Conservation (phyloP, 2,329 filamentous ascomycete genomes). For the Thelonectria rubi region DNA sequence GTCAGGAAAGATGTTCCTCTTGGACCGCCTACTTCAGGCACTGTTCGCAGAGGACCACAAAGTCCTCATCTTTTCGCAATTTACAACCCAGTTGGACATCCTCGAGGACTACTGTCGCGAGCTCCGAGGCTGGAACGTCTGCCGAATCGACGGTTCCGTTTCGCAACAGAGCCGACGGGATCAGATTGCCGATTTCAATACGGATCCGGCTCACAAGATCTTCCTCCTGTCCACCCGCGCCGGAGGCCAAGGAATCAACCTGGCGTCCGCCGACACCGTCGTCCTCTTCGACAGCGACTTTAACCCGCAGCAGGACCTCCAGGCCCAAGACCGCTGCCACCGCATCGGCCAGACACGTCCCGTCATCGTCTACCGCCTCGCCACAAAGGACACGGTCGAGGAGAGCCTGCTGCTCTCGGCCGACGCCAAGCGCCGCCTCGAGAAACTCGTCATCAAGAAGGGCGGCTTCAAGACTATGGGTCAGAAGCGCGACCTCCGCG, state of each 20-base stretch:
- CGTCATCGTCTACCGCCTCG: slow-evolving; percentile 92
- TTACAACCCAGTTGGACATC: slow-evolving; percentile 92
- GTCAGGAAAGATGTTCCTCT: slow-evolving; percentile 94
- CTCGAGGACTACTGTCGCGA: slow-evolving; percentile 82
- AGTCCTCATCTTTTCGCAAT: slow-evolving; percentile 95
- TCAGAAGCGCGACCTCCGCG: slow-evolving; percentile 65
- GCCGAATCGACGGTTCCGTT: slow-evolving; percentile 91
- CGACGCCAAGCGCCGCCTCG: slow-evolving; percentile 88
- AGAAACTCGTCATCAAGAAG: slow-evolving; percentile 96
- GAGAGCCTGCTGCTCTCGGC: slow-evolving; percentile 86
- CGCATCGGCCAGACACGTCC: slow-evolving; percentile 93
- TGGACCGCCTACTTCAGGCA: slow-evolving; percentile 83
- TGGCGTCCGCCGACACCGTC: slow-evolving; percentile 90
- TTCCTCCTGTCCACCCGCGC: slow-evolving; percentile 92
- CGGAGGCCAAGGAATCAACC: slow-evolving; percentile 94
- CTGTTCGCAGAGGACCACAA: slow-evolving; percentile 83
- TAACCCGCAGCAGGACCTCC: slow-evolving; percentile 96
- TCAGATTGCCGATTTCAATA: slow-evolving; percentile 80
- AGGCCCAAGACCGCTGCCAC: slow-evolving; percentile 95
- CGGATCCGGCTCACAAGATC: slow-evolving; percentile 70
- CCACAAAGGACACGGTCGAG: slow-evolving; percentile 92
- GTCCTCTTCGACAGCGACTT: slow-evolving; percentile 90
- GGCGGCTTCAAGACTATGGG: slow-evolving; percentile 80
- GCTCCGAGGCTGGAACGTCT: slow-evolving; percentile 82
- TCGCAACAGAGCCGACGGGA: slow-evolving; percentile 75